Percentiles rank a stretch among this genome's conserved stretches.
These are phyloP conservation scores for Microbotryum saponariae DNA, from an alignment of 1,284 basidiomycete species.

Conservation along the genomic window DNA sequence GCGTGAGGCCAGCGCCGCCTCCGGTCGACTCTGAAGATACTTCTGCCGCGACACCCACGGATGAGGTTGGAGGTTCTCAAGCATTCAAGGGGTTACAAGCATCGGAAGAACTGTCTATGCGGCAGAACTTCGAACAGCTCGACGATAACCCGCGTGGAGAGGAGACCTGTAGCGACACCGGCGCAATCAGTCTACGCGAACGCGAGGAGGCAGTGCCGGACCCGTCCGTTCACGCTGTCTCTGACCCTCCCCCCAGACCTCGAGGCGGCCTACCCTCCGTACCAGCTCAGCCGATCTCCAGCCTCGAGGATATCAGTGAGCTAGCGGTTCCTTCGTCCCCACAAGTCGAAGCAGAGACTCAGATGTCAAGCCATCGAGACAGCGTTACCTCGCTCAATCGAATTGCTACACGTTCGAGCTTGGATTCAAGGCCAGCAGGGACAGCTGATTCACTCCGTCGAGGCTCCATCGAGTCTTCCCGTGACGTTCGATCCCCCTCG, in stretches of 20 bases:
- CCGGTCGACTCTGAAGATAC: neutral
- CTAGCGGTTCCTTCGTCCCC: too few relatives aligned
- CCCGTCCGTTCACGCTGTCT: too few relatives aligned
- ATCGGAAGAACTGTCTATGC: neutral
- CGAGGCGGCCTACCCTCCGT: neutral
- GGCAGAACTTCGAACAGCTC: neutral
- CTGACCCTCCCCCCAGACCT: neutral
- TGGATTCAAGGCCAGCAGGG: slow-evolving; percentile 49
- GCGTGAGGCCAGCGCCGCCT: neutral
- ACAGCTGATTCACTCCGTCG: slow-evolving; percentile 41
- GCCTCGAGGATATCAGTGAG: neutral
- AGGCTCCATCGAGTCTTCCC: slow-evolving; percentile 7
- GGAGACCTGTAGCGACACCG: too few relatives aligned
- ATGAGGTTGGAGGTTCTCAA: neutral
- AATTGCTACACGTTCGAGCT: neutral
- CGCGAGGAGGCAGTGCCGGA: neutral
- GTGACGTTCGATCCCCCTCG: slow-evolving; percentile 21
- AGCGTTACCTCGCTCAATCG: neutral
- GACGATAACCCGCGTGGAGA: neutral
- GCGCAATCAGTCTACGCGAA: neutral
- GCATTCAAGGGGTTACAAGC: neutral
- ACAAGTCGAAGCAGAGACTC: too few relatives aligned
- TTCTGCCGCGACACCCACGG: too few relatives aligned
- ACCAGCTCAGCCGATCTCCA: neutral
- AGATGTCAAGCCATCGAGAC: neutral